These are phyloP conservation scores for Phycomyces blakesleeanus DNA, from an alignment of 192 early-diverging fungal species.

Conservation along the genomic window DNA sequence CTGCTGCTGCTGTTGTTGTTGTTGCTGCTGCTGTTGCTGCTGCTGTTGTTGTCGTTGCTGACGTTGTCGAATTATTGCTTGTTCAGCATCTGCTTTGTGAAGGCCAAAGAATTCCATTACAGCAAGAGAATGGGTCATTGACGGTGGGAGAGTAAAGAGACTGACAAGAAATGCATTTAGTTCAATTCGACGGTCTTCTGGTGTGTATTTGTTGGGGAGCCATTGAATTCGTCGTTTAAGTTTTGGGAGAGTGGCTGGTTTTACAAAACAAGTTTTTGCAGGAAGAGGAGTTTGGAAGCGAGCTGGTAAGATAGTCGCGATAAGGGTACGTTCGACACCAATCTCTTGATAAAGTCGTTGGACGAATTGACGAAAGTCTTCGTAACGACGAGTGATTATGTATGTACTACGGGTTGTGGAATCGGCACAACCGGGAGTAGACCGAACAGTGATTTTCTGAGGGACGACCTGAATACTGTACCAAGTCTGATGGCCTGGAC, in stretches of 20 bases:
- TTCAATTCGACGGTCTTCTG: background rate
- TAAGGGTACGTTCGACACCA: background rate
- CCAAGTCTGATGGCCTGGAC: background rate
- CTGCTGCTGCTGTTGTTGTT: background rate
- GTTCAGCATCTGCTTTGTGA: slow-evolving; percentile 5
- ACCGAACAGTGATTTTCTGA: background rate
- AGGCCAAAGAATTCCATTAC: slow-evolving; percentile 14
- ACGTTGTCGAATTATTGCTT: too few species aligned
- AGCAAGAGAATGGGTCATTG: background rate
- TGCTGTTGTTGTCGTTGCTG: background rate
- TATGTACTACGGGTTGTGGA: background rate
- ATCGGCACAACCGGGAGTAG: background rate
- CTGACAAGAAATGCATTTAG: background rate
- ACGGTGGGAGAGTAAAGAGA: background rate
- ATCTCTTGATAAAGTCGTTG: background rate
- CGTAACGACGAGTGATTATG: slow-evolving; percentile 9
- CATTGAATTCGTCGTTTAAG: background rate
- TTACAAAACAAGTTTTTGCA: background rate
- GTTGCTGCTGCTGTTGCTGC: background rate
- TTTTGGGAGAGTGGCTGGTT: slow-evolving; percentile 2
- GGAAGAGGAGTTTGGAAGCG: background rate
- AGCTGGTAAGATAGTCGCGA: background rate
- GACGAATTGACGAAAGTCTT: slow-evolving; percentile 3
- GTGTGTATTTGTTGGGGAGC: background rate
- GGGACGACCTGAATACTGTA: slow-evolving; percentile 14